Conservation (phyloP, 495 filamentous ascomycete genomes). For the Neurospora tetraspora region DNA sequence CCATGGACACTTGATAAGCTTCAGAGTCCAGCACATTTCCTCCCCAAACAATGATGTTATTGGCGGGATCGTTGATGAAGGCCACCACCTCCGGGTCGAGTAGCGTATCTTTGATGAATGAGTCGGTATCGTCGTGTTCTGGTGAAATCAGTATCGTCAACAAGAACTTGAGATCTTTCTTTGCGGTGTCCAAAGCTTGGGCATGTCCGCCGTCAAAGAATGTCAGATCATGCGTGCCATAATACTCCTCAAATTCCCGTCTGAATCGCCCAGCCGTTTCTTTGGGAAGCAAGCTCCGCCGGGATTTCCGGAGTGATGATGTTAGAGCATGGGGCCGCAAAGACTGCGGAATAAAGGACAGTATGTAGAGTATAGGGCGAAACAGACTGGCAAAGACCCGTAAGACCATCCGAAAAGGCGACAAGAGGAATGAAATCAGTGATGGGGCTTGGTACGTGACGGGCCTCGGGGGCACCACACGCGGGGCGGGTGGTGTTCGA, state of each 20-base stretch:
- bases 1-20: slow-evolving; percentile 78
- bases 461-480: slow-evolving; percentile 67
- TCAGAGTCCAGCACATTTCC: slow-evolving; percentile 88
- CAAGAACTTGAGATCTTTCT: slow-evolving; percentile 83
- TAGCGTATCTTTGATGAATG: slow-evolving; percentile 77
- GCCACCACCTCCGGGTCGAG: slow-evolving; percentile 59
- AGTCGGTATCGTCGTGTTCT: slow-evolving; percentile 82
- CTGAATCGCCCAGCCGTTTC: slow-evolving; percentile 84
- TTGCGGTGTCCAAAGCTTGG: slow-evolving; percentile 77
- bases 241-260: slow-evolving; percentile 89
- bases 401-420: slow-evolving; percentile 72
- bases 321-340: slow-evolving; percentile 55
- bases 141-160: slow-evolving; percentile 76
- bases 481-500: slow-evolving; percentile 55
- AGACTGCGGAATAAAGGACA: slow-evolving; percentile 38
- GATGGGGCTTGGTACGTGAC: slow-evolving; percentile 58
- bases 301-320: slow-evolving; percentile 41
- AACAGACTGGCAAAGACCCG: slow-evolving; percentile 56
- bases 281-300: slow-evolving; percentile 64
- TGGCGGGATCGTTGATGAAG: slow-evolving; percentile 60
- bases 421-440: slow-evolving; percentile 64
- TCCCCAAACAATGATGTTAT: slow-evolving; percentile 80
- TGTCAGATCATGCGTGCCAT: slow-evolving; percentile 55
- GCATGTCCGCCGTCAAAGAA: slow-evolving; percentile 85
- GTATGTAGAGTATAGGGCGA: slow-evolving; percentile 66